A percentile compares a stretch with the other conserved stretches of the same genome.
Evolutionary conservation across 164 flowering plant species (phyloP).

Genomic region (Vitis amurensis): DNA sequence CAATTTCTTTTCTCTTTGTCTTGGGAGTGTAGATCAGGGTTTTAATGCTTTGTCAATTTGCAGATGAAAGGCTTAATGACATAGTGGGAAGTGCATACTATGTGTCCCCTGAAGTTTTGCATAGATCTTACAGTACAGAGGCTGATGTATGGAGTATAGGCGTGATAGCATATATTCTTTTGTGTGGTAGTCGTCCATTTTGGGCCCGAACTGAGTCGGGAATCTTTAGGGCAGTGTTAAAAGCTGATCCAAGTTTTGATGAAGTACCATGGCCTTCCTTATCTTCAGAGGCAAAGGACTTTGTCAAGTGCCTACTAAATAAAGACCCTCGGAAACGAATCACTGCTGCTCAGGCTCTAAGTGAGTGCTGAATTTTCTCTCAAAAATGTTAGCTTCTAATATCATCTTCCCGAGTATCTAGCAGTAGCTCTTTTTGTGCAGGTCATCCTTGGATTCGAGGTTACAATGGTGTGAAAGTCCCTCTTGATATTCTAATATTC

Average conservation of each 20-base stretch:
- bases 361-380: slow-evolving; percentile 46
- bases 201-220: slow-evolving; percentile 99
- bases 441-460: slow-evolving; percentile 94
- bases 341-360: slow-evolving; percentile 85
- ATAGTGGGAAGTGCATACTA: slow-evolving; percentile 99
- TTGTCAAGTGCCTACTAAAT: slow-evolving; percentile 73
- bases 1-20: not conserved
- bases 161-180: slow-evolving; percentile 89
- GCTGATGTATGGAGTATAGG: slow-evolving; percentile 99
- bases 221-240: slow-evolving; percentile 80
- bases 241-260: slow-evolving; percentile 87
- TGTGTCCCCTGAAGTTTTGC: slow-evolving; percentile 97
- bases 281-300: slow-evolving; percentile 81
- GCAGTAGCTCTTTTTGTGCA: slow-evolving; percentile 27
- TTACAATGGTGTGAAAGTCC: slow-evolving; percentile 51
- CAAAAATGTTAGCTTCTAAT: slow-evolving; percentile 3
- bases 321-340: slow-evolving; percentile 84
- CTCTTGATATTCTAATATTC: slow-evolving; percentile 75
- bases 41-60: slow-evolving; percentile 17
- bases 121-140: slow-evolving; percentile 85
- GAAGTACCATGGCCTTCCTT: slow-evolving; percentile 89
- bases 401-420: slow-evolving; percentile 5
- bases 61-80: slow-evolving; percentile 97
- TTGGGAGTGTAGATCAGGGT: not conserved
- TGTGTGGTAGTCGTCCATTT: slow-evolving; percentile 98